phyloP scores from a whole-genome alignment of 352 stramenopile species.

The Phytopythium vexans region DNA sequence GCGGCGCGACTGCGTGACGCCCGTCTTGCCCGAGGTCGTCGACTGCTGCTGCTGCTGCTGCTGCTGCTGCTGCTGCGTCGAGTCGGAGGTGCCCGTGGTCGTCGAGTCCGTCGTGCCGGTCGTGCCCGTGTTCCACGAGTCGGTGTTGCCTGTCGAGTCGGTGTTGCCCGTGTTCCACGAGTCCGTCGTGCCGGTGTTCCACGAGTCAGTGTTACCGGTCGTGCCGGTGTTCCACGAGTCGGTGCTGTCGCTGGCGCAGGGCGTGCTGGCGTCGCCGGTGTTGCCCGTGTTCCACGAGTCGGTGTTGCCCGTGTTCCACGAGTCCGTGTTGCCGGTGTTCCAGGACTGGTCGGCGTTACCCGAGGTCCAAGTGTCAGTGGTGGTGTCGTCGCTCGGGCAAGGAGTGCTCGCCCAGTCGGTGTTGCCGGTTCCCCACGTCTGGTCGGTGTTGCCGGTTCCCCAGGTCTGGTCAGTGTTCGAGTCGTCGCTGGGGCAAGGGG shows the following conservation, averaged over 20 bases:
- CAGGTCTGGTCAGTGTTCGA: too few species aligned
- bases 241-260: slow-evolving; percentile 1
- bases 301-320: not conserved
- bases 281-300: not conserved
- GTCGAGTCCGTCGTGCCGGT: slow-evolving; percentile 2
- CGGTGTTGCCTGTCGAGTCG: slow-evolving; percentile 11
- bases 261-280: slow-evolving; percentile 6
- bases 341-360: not conserved
- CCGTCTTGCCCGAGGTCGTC: slow-evolving; percentile 3
- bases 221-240: too few species aligned
- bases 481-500: too few species aligned
- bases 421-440: not conserved
- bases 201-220: slow-evolving; percentile 10
- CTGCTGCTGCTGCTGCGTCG: too few species aligned
- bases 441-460: not conserved
- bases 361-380: not conserved
- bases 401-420: not conserved
- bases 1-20: too few species aligned
- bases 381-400: not conserved
- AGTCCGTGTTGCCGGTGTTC: slow-evolving; percentile 3
- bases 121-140: slow-evolving; percentile 8
- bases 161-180: slow-evolving; percentile 8
- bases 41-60: slow-evolving; percentile 7
- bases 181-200: slow-evolving; percentile 10
- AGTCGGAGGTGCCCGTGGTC: not conserved